Conservation (phyloP, 169 alveolate genomes). For the Plasmodium malariae region DNA sequence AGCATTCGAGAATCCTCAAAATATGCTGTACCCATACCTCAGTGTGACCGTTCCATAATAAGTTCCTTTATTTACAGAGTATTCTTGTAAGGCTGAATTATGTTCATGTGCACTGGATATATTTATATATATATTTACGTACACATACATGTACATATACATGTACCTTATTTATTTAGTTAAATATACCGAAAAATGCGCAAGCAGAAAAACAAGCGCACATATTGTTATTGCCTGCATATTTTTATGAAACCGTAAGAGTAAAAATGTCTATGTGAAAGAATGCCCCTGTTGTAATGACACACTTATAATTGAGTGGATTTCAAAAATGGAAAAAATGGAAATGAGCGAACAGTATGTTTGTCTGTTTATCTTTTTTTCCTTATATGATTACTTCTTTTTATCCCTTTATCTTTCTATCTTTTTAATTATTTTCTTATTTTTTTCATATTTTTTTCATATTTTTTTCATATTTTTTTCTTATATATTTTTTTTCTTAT, state of each 20-base stretch:
- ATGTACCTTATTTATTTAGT: background rate
- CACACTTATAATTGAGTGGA: background rate
- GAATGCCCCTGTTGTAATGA: background rate
- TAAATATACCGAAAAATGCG: background rate
- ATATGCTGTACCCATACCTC: slow-evolving; percentile 72
- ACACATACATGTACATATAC: background rate
- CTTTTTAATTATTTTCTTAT: no score
- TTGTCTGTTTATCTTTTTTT: no score
- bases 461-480: background rate
- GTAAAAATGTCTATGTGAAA: background rate
- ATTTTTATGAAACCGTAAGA: background rate
- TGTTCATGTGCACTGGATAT: background rate
- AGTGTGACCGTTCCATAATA: slow-evolving; percentile 68
- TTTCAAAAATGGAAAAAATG: slow-evolving; percentile 1
- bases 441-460: no score
- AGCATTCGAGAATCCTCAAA: slow-evolving; percentile 66
- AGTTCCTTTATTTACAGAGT: slow-evolving; percentile 54
- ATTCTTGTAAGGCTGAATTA: slow-evolving; percentile 33
- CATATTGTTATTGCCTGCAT: background rate
- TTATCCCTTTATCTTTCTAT: no score
- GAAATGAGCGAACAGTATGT: no score
- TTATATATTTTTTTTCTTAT: background rate
- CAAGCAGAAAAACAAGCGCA: background rate
- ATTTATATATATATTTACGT: background rate
- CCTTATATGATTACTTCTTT: no score